Base-by-base conservation (phyloP, 1,139 yeast species). In the Trichomonascaceae sp. region DNA sequence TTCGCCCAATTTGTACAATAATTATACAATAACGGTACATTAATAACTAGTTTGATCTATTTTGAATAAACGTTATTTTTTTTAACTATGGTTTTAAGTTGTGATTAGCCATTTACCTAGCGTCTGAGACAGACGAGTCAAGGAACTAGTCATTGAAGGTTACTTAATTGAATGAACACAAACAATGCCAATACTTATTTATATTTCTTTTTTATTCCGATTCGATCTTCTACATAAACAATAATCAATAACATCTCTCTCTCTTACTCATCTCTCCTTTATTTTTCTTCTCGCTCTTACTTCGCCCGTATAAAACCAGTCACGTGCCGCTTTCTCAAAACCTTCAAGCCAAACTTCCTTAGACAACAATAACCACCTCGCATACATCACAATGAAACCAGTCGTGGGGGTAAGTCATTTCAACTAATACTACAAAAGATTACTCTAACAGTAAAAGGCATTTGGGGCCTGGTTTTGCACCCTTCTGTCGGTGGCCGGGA, bases 401-500 rank as follows among this genome's bases (percentile, higher is more conserved):
- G 69, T 70, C 49, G 70, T 69, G 52, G 71, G 72, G 44, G 73
- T 69, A 64, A 50, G 73, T 66, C 5, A 32, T 22, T 13, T 30
- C 20, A 43, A 10, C 10, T 15, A n/a, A 15, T n/a, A 24, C 12
- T 27, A 43, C 43, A 15, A 7, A n/a, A 18, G 24, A 38, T 19
- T 3, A 9, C 32, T 15, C 47, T 45, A 44, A 45, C 45, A 9
- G 20, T 32, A 15, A 30, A 55, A 82, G 86, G 76, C 93, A 54
- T 89, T 85, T 46, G 82, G 86, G 68, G 98, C 99, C 43, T 93
- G 96, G 87, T 89, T 88, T 71, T 93, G 99, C 70, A 93, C 98
- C 53, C 79, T 93, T 50, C 77, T 93, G 54, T 90, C 97, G 53
- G 88, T 93, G 27, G 91, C 91, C 69, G 99, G 95, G 56, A 83